phyloP scores from a whole-genome alignment of 108 stramenopile genomes.

The Cyclotella kingstonii region DNA sequence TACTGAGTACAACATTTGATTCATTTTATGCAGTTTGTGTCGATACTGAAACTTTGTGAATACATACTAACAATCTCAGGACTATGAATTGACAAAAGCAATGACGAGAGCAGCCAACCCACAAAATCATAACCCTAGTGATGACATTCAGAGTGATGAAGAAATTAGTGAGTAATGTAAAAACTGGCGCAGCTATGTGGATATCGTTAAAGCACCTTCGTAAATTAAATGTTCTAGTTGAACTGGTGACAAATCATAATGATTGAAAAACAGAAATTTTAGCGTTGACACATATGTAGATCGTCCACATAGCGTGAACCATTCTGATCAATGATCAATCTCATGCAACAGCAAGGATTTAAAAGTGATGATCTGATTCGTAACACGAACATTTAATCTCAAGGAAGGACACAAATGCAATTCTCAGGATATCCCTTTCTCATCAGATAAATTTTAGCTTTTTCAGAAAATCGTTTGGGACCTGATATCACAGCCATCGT shows the following conservation, averaged over 20 bases:
- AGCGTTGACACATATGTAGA: no score
- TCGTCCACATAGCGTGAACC: no score
- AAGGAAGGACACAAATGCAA: conserved; percentile 64
- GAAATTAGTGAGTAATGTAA: conserved; percentile 12
- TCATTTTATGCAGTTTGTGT: background rate
- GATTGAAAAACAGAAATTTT: no score
- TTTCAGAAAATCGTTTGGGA: conserved; percentile 53
- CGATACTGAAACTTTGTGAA: conserved; percentile 7
- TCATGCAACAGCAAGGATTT: no score
- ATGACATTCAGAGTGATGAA: background rate
- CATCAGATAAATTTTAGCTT: conserved; percentile 53
- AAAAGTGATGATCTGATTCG: no score
- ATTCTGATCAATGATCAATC: no score
- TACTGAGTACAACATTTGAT: background rate
- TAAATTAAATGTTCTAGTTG: no score
- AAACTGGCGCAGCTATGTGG: no score
- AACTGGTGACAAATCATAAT: no score
- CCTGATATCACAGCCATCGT: conserved; percentile 74
- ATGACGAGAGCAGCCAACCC: conserved; percentile 5
- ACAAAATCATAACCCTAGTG: background rate
- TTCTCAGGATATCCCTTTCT: conserved; percentile 70
- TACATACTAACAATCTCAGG: conserved; percentile 12
- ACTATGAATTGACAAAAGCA: conserved; percentile 20
- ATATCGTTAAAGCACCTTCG: no score
- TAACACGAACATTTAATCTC: conserved; percentile 4